phyloP scores from a whole-genome alignment of 73 alveolate genomes.

The Tetrahymena borealis region DNA sequence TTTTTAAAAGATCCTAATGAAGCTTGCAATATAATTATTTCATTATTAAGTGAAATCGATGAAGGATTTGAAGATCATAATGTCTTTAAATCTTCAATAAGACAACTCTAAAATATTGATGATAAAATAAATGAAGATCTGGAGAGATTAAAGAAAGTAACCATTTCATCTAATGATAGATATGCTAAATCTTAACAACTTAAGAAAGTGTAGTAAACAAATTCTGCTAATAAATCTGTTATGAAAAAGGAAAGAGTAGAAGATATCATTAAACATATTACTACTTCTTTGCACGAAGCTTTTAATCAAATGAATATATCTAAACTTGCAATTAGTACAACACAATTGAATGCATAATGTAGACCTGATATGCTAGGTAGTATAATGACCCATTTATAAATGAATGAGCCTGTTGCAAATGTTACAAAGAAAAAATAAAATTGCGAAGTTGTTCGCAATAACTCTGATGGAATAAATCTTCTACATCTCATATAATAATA shows the following conservation, averaged over 20 bases:
- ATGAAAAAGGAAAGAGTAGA: not conserved
- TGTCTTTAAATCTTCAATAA: too few species aligned
- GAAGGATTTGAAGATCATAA: not conserved
- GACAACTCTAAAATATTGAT: not conserved
- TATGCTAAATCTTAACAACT: not conserved
- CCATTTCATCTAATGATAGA: not conserved
- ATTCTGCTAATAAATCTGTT: too few species aligned
- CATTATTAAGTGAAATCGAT: not conserved
- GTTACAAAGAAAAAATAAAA: not conserved
- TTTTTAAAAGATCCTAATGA: not conserved
- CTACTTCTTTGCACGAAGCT: not conserved
- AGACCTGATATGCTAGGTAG: not conserved
- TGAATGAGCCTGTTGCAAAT: not conserved
- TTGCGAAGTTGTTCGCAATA: not conserved
- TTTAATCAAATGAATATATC: not conserved
- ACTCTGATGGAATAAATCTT: not conserved
- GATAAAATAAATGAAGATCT: not conserved
- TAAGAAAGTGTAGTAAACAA: not conserved
- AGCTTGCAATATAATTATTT: not conserved
- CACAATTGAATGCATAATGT: not conserved
- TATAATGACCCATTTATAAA: not conserved
- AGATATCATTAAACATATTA: not conserved
- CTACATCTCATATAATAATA: not conserved
- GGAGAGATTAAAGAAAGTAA: not conserved
- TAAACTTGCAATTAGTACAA: not conserved